Base-by-base conservation (phyloP, 202 grass and related monocot species). In the Schoenoplectus triqueter region DNA sequence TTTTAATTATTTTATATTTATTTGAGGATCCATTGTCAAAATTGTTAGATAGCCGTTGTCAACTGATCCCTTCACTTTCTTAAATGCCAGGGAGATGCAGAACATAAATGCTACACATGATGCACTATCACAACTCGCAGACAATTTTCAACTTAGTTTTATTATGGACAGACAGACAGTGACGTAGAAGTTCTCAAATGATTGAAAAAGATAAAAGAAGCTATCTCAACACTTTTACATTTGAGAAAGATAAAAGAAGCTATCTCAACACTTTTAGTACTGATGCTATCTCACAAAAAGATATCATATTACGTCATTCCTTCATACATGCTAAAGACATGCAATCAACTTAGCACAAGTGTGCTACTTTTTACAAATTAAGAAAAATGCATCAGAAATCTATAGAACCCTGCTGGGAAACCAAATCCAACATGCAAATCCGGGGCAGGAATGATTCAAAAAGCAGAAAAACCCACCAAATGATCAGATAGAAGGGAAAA, bases 361-460 rank as follows among this genome's bases (percentile, higher is more conserved):
- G 31, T 31, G 54, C 74, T 10, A 41, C 56, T 61, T 78, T 60
- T 44, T 44, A 60, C 54, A 78, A 44, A 18, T 40, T 40, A 78
- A 60, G 31, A 44, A 78, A 20, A 55, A 39, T 3, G 20, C 72
- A 39, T 50, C 52, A 15, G 10, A 57, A 77, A 40, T 41, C 74
- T 50, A 73, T 19, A 50, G n/a, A 73, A 73, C 21, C 45, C 17
- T 73, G 51, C 45, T 73, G 46, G n/a, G 51, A 51, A 73, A 73
- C 46, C 47, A 8, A 73, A 84, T 89, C 85, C 77, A 65, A 87
- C 87, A 78, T 87, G 84, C 79, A 61, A 78, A 31, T 5, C 67
- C 85, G 86, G 95, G 31, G 61, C 81, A 89, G 89, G 88, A 94
- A 94, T 87, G 81, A 86, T 84, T 74, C 64, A 94, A 97, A 94